Evolutionary conservation across 164 flowering plant genomes (phyloP).

Genomic region (Vitis cinerea): DNA sequence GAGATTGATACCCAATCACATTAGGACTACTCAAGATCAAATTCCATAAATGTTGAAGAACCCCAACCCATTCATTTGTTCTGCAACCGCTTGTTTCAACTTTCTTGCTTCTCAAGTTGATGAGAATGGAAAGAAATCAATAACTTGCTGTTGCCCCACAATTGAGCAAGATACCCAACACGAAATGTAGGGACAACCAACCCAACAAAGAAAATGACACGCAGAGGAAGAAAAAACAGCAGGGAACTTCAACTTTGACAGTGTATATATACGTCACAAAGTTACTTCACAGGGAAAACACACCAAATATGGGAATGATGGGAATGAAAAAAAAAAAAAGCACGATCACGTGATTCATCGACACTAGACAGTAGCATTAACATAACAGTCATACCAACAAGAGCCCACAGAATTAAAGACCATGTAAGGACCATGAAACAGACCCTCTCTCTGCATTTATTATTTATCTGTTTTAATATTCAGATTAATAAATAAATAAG

Average conservation of each 20-base stretch:
- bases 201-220: neutral
- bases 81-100: conserved; percentile 2
- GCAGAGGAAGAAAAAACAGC: neutral
- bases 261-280: neutral
- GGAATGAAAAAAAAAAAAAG: conserved; percentile 5
- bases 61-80: neutral
- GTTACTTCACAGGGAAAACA: neutral
- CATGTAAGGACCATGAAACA: conserved; percentile 12
- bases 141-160: neutral
- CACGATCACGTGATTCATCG: conserved; percentile 27
- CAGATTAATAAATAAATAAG: too few relatives aligned
- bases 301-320: neutral
- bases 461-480: too few relatives aligned
- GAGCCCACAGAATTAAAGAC: conserved; percentile 22
- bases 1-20: neutral
- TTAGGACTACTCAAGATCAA: neutral
- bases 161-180: neutral
- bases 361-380: conserved; percentile 7
- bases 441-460: neutral
- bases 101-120: neutral
- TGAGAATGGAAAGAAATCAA: conserved; percentile 4
- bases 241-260: neutral
- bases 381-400: conserved; percentile 1
- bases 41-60: conserved; percentile 16
- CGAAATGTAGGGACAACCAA: neutral